Evolutionary conservation across 352 stramenopile genomes (phyloP).

Genomic region (Halophytophthora polymorphica): DNA sequence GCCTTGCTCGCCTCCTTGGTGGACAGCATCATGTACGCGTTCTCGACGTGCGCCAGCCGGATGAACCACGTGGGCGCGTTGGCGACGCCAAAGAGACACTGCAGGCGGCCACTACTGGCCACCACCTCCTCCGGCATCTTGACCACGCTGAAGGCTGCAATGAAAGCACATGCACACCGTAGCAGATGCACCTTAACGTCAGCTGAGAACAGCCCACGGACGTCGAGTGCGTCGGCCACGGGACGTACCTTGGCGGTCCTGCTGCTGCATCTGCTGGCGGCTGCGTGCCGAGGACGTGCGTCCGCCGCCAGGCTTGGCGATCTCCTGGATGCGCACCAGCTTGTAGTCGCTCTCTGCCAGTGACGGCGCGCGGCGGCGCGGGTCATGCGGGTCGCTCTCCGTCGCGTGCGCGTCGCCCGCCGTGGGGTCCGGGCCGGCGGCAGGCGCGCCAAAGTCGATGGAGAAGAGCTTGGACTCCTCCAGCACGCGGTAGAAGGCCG

Average conservation of each 20-base stretch:
- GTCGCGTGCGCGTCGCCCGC: conserved; percentile 6
- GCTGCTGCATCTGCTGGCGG: conserved; percentile 25
- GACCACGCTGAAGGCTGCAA: conserved; percentile 57
- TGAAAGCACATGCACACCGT: conserved; percentile 2
- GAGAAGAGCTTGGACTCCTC: conserved; percentile 60
- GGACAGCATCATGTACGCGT: conserved; percentile 70
- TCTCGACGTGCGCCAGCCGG: conserved; percentile 61
- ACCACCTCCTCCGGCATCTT: conserved; percentile 82
- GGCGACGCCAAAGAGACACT: conserved; percentile 50
- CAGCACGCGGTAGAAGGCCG: conserved; percentile 67
- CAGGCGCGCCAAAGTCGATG: conserved; percentile 43
- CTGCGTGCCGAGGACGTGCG: conserved; percentile 23
- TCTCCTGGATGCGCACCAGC: conserved; percentile 59
- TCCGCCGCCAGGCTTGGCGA: conserved; percentile 32
- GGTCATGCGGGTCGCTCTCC: conserved; percentile 16
- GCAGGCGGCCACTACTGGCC: conserved; percentile 46
- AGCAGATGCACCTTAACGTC: neutral
- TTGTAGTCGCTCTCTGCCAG: conserved; percentile 44
- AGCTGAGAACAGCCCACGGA: too few species aligned
- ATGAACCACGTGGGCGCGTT: conserved; percentile 73
- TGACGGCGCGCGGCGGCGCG: conserved; percentile 19
- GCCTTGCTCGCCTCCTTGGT: conserved; percentile 32
- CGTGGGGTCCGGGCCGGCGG: neutral
- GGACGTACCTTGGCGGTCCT: conserved; percentile 44
- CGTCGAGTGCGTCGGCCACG: neutral